Base-by-base conservation (phyloP, 106 monocot genomes). In the Acanthochlamys bracteata region DNA sequence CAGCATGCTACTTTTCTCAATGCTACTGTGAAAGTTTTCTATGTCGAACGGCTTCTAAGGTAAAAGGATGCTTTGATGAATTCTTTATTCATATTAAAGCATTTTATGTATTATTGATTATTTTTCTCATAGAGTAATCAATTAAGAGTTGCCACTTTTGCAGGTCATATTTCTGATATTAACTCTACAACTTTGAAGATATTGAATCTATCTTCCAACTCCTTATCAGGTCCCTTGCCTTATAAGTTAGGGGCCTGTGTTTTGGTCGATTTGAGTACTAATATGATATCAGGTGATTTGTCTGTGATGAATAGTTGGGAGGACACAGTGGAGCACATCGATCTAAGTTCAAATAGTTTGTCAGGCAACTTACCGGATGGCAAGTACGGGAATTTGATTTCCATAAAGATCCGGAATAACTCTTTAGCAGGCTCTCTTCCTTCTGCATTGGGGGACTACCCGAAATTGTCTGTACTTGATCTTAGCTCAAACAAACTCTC, bases 121-220 rank as follows among this genome's bases (percentile, higher is more conserved):
- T 9, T 10, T 49, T 17, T 17, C 17, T 14, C 49, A 55, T 55
- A 13, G 22, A 15, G 10, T 20, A 19, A 15, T 10, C 55, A 55
- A 55, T 3, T 55, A 55, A 55, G 15, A 55, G 10, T 20, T 55
- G 20, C 10, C 55, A 59, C 60, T 47, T 25, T 11, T 84, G 67
- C 88, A 98, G 96, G 91, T 69, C 25, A 59, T 59, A 65, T 91
- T 19, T 43, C 52, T 10, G 24, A 51, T 75, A 66, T 98, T 46
- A 88, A 75, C 49, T 98, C 91, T 26, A 82, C 90, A 26, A 83
- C 75, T 65, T 63, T 98, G 76, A 78, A 69, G 60, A 24, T 74
- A 27, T 59, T 98, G 65, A 91, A 91, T 62, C 84, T 98, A 60
- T 98, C 96, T 64, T 85, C 88, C 21, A 98, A 91, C 76, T 53